phyloP scores from a whole-genome alignment of 2,329 filamentous ascomycete genomes.

The Talaromyces marneffei region DNA sequence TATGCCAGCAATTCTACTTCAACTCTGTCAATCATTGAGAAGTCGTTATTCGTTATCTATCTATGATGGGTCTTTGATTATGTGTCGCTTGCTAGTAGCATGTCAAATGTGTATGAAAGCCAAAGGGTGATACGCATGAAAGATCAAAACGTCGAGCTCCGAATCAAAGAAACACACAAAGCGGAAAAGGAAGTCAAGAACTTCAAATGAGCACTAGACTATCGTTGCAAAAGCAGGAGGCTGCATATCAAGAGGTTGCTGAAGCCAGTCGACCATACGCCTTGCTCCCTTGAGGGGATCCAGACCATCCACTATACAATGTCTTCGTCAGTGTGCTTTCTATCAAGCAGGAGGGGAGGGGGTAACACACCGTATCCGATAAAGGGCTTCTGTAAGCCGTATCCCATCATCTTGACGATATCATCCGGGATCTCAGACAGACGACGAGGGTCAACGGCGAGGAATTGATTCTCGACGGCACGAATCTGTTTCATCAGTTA shows the following conservation, averaged over 20 bases:
- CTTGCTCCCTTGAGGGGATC: constrained; percentile 23
- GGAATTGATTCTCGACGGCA: constrained; percentile 29
- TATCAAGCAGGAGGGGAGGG: too few species aligned
- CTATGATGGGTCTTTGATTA: too few species aligned
- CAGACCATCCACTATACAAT: constrained; percentile 22
- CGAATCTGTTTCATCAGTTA: constrained; percentile 21
- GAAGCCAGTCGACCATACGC: constrained; percentile 27
- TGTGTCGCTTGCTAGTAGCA: not conserved
- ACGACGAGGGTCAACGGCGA: constrained; percentile 29
- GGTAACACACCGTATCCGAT: constrained; percentile 27
- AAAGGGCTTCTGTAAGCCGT: constrained; percentile 26
- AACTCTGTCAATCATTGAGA: not conserved
- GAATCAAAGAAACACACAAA: not conserved
- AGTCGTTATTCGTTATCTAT: not conserved
- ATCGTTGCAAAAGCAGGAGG: constrained; percentile 23
- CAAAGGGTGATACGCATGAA: too few species aligned
- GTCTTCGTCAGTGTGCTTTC: not conserved
- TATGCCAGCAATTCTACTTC: not conserved
- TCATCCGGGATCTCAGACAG: constrained; percentile 24
- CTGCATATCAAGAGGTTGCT: constrained; percentile 22
- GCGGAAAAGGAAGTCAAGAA: not conserved
- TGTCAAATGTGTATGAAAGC: not conserved
- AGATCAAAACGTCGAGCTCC: not conserved
- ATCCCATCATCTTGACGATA: constrained; percentile 34
- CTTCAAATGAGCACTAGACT: not conserved